Base-by-base conservation (phyloP, 2,329 filamentous ascomycete genomes). In the Mycosphaerelloides madeirae region DNA sequence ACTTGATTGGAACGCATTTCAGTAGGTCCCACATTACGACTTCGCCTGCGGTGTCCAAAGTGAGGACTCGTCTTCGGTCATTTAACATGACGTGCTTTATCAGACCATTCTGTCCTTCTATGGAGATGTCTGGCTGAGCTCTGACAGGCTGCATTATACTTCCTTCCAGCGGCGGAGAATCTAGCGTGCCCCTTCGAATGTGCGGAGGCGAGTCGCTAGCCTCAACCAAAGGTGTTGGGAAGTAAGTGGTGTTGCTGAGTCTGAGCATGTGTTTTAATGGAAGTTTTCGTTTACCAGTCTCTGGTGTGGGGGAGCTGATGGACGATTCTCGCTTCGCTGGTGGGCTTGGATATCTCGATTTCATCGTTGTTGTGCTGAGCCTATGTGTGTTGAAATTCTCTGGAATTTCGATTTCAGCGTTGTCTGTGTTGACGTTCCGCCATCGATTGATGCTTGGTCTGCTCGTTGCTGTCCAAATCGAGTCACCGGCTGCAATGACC, bases 11-110 rank as follows among this genome's bases (percentile, higher is more conserved):
- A 60, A 84, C 78, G 63, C 93, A 97, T 72, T 84, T 81, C 35
- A 98, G 76, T 31, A 98, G 72, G 73, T 98, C 93, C 93, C 93
- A 98, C 53, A 98, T 70, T 36, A 96, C 73, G 2, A 97, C 90
- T 61, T 98, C 93, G 13, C 93, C 93, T 1, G 91, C 90, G 2
- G 93, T 96, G 65, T 98, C 93, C 41, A 95, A 72, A 0, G 93
- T 98, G 53, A 98, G 72, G 3, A 94, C 90, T 47, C 89, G 80
- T 61, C 87, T 84, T 54, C 91, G 79, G 64, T 98, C 91, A 65
- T 95, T 97, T 49, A 98, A 74, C 56, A 97, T 77, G 58, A 85
- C 83, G 65, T 96, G 87, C 67, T 97, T 98, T 49, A 97, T 88
- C 41, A 98, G 71, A 8, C 93, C 93, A 68, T 95, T 91, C 60